Base-by-base conservation (phyloP, 2,329 filamentous ascomycete species). In the Botrytis fabae region DNA sequence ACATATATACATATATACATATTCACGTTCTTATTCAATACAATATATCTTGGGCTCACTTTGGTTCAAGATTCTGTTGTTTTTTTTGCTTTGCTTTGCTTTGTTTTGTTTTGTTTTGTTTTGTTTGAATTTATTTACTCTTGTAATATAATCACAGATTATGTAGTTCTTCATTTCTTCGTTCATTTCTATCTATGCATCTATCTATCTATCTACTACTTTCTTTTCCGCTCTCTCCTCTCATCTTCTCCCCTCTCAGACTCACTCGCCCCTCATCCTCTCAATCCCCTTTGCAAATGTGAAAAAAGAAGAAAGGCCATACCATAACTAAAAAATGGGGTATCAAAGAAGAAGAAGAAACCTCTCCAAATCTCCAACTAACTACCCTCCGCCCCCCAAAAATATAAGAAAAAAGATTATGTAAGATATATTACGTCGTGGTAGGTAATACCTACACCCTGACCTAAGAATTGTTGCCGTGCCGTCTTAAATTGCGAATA, bases 301-400 rank as follows among this genome's bases (percentile, higher is more conserved):
- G 38, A 38, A 12, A 66, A 48, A 10, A 32, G 32, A 32, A 28
- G n/a, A 68, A 54, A 25, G 54, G 12, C 25, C 6, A 28, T 25
- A 51, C 54, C 16, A 28, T 25, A 66, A 25, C 22, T 40, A 46
- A 54, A 46, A 68, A 68, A 35, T 25, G 32, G 64, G 64, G 64
- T 68, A 68, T 68, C 64, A 68, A 68, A 68, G 64, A 68, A 68
- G 64, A 68, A 68, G 16, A 68, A 51, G 25, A 28, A 68, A 22
- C 6, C 32, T 25, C 32, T 48, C 25, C 22, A 66, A 25, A 18
- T 25, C 25, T 22, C 48, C 51, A 54, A 28, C 22, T 5, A 51
- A 25, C 44, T 12, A 5, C 48, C 28, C 35, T 8, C 4, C n/a
- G 38, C 28, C 32, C 42, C 28, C 46, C 40, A 10, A 1, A 66